Evolutionary conservation across 2,329 filamentous ascomycete genomes (phyloP), one percentile per base, ranked within the genome.

Genomic region (Aphanocladium album): DNA sequence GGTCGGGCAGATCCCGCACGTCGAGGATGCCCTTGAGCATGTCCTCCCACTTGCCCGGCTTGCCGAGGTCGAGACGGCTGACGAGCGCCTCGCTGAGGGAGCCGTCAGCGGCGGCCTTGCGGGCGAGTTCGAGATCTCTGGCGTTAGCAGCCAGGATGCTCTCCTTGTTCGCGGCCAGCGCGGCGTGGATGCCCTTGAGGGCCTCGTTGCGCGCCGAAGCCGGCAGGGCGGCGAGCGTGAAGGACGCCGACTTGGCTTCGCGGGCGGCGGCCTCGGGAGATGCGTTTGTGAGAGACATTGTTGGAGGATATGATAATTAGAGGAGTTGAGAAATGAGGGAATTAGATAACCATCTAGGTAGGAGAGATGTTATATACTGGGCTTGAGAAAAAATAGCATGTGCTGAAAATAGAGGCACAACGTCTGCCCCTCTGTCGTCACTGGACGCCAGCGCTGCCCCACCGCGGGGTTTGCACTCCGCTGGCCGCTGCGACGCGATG

Each of bases 1-100:
- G 95, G 77, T 99, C 95, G 53, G 89, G 84, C 30, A 99, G 81
- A 55, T 85, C 83, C 66, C 89, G 83, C 63, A 99, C 95, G 75
- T 96, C 91, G 62, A 96, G 76, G 63, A 99, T 96, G 27, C 95
- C 95, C 77, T 93, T 89, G 65, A 99, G 81, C 95, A 99, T 98
- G 71, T 98, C 95, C 70, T 97, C 93, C 81, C 89, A 99, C 78
- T 98, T 98, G 62, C 93, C 93, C 71, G 86, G 85, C 73, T 90
- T 89, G 53, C 86, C 87, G 53, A 99, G 80, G 74, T 99, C 93
- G 63, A 99, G 82, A 60, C 95, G 84, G 69, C 96, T 95, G 35
- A 97, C 84, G 25, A 98, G 82, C 70, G 91, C 95, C 69, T 89
- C 83, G 72, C 87, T 93, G 54, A 98, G 78, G 52, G 86, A 80